Percentiles rank a stretch among this genome's conserved stretches.
These are phyloP conservation scores for Dictyostelium intermedium DNA, from an alignment of 78 protist species.

Conservation along the genomic window DNA sequence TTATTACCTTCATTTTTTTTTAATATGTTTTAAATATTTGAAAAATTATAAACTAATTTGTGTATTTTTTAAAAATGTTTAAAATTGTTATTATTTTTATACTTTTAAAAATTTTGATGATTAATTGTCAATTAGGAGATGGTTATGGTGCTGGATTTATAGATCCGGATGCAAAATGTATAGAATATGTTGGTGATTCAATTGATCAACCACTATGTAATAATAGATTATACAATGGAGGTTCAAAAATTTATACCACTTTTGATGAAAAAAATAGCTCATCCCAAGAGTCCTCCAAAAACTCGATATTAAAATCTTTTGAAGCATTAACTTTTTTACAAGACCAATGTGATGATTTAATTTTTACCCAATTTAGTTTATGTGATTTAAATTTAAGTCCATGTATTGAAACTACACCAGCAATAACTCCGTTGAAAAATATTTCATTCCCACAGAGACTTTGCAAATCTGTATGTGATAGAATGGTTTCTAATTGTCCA, in stretches of 20 bases:
- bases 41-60: too few species aligned
- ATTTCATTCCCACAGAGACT: background rate
- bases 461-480: background rate
- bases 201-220: background rate
- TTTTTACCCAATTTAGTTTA: background rate
- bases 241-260: background rate
- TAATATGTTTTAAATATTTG: background rate
- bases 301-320: background rate
- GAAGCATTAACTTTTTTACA: background rate
- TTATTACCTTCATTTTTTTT: background rate
- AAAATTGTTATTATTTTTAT: background rate
- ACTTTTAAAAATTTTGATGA: background rate
- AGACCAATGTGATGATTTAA: background rate
- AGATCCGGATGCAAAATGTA: background rate
- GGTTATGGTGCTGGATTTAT: background rate
- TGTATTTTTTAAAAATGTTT: background rate
- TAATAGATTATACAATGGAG: background rate
- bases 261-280: background rate
- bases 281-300: background rate
- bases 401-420: background rate
- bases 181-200: background rate
- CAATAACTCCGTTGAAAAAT: background rate
- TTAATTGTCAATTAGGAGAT: background rate
- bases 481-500: background rate
- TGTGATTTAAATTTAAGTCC: background rate